Evolutionary conservation across 768 basidiomycete genomes (phyloP).

Genomic region (Termitomyces sp.): DNA sequence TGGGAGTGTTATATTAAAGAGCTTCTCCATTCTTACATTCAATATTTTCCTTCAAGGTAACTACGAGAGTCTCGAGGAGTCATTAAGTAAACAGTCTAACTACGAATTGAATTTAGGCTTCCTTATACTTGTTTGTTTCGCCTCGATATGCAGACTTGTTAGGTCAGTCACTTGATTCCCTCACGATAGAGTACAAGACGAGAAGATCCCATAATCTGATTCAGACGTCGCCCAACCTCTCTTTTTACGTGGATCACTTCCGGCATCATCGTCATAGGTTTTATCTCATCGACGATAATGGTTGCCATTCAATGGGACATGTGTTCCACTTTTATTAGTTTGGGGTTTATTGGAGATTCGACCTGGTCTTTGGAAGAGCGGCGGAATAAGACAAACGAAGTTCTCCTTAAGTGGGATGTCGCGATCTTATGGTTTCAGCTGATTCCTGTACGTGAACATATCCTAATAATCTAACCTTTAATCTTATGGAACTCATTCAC

Average conservation of each 20-base stretch:
- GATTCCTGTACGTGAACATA: neutral
- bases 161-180: neutral
- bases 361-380: neutral
- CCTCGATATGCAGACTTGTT: neutral
- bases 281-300: neutral
- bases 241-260: neutral
- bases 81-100: neutral
- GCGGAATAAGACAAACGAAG: neutral
- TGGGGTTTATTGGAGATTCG: neutral
- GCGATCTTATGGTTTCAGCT: neutral
- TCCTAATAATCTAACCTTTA: neutral
- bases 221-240: neutral
- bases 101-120: neutral
- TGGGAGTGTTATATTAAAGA: neutral
- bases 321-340: neutral
- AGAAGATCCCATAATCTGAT: neutral
- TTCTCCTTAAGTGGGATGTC: neutral
- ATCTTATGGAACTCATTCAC: neutral
- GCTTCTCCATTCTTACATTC: neutral
- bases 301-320: neutral
- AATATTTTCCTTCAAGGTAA: neutral
- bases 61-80: neutral
- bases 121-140: neutral
- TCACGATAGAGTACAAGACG: neutral
- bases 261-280: neutral